These are phyloP conservation scores for Lolium rigidum DNA, from an alignment of 176 grass and related monocot genomes.

Conservation along the genomic window DNA sequence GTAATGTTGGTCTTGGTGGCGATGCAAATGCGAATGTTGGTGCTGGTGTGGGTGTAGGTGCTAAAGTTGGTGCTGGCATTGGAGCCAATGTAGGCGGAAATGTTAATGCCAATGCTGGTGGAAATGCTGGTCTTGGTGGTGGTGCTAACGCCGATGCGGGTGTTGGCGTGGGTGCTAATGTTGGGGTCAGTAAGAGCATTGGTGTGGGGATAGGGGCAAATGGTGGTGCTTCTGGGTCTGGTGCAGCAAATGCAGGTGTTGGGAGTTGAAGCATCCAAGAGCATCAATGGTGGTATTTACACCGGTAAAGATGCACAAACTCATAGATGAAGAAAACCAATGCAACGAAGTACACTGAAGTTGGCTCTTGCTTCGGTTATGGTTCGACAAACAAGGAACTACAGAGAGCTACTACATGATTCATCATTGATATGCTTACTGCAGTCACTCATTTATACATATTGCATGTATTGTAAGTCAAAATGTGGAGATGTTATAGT, in stretches of 20 bases:
- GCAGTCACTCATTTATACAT: not conserved
- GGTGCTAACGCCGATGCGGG: not conserved
- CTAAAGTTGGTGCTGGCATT: not conserved
- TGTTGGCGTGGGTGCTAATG: not conserved
- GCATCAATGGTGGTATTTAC: not conserved
- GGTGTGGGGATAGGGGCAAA: not conserved
- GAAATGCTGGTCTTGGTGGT: too few species aligned
- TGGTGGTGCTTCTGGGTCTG: not conserved
- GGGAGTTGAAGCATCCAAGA: constrained; percentile 5
- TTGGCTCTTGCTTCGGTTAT: not conserved
- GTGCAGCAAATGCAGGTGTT: not conserved
- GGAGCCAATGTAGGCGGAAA: not conserved
- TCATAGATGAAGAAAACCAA: not conserved
- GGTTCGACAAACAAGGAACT: not conserved
- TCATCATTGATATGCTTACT: not conserved
- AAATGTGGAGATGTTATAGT: not conserved
- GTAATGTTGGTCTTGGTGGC: too few species aligned
- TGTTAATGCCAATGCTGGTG: not conserved
- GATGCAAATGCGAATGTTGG: not conserved
- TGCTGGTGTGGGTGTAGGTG: not conserved
- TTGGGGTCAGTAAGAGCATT: constrained; percentile 1
- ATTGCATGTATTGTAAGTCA: not conserved
- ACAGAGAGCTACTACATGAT: not conserved
- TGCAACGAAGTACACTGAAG: not conserved
- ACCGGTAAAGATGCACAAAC: not conserved